Evolutionary conservation across 2,329 filamentous ascomycete genomes (phyloP).

Genomic region (Aureobasidium pullulans): DNA sequence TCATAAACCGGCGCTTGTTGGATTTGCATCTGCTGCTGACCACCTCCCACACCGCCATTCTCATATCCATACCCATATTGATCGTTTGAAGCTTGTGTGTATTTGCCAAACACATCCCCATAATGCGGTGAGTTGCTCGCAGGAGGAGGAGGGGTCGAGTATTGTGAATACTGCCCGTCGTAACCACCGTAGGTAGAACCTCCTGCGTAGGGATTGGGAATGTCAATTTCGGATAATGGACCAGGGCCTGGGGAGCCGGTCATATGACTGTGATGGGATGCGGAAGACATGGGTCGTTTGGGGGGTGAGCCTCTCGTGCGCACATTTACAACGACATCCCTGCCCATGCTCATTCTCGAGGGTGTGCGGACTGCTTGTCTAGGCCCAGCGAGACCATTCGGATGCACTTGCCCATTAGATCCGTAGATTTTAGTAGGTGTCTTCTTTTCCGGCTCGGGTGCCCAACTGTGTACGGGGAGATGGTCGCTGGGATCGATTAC

Average conservation of each 20-base stretch:
- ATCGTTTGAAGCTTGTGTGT: background rate
- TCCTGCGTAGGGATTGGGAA: constrained; percentile 44
- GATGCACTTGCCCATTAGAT: constrained; percentile 28
- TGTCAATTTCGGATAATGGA: constrained; percentile 19
- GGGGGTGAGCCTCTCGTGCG: constrained; percentile 22
- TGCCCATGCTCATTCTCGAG: constrained; percentile 15
- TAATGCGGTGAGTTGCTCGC: background rate
- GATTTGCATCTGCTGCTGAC: constrained; percentile 6
- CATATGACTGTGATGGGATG: constrained; percentile 29
- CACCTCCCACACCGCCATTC: constrained; percentile 20
- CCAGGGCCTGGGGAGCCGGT: constrained; percentile 24
- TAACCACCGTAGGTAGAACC: constrained; percentile 40
- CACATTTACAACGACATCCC: constrained; percentile 28
- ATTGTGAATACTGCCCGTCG: background rate
- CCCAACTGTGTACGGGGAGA: constrained; percentile 68
- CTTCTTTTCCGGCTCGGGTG: constrained; percentile 65
- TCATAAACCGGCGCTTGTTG: constrained; percentile 19
- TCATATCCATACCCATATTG: constrained; percentile 12
- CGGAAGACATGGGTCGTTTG: constrained; percentile 37
- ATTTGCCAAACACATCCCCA: constrained; percentile 10
- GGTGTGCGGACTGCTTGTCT: constrained; percentile 12
- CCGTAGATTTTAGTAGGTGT: constrained; percentile 29
- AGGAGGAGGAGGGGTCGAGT: background rate
- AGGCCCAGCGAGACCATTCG: constrained; percentile 17
- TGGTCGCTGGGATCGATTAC: constrained; percentile 77